phyloP scores from a whole-genome alignment of 108 stramenopile genomes.

The Fragilariopsis cylindrus region DNA sequence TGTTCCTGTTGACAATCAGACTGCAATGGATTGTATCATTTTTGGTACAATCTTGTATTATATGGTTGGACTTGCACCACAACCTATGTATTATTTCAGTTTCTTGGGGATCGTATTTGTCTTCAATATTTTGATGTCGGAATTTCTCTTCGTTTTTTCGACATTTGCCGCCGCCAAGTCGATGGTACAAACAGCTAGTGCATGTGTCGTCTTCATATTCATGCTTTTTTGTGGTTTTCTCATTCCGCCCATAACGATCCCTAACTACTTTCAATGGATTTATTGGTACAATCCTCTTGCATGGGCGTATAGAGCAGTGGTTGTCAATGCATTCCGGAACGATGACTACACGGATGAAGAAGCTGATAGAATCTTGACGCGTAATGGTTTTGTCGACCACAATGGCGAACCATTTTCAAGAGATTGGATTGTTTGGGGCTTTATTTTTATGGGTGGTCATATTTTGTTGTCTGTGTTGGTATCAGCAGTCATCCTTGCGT shows the following conservation, averaged over 20 bases:
- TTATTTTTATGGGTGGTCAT: constrained; percentile 50
- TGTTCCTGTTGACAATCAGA: constrained; percentile 18
- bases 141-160: constrained; percentile 47
- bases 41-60: constrained; percentile 74
- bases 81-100: constrained; percentile 38
- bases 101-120: constrained; percentile 43
- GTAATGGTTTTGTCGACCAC: constrained; percentile 45
- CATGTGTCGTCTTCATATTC: constrained; percentile 57
- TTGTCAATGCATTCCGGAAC: constrained; percentile 51
- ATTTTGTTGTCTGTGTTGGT: constrained; percentile 36
- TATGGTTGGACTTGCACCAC: constrained; percentile 59
- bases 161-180: constrained; percentile 42
- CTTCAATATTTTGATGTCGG: constrained; percentile 53
- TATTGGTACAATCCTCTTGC: constrained; percentile 70
- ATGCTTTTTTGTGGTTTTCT: constrained; percentile 72
- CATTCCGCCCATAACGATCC: constrained; percentile 56
- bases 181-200: constrained; percentile 39
- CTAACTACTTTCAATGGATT: constrained; percentile 59
- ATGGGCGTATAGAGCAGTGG: constrained; percentile 63
- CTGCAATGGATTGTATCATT: constrained; percentile 52
- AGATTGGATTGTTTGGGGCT: constrained; percentile 67
- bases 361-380: constrained; percentile 44
- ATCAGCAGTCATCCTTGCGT: constrained; percentile 44
- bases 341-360: constrained; percentile 38
- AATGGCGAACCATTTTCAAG: constrained; percentile 42